Conservation (phyloP, 2,329 filamentous ascomycete species). For the Talaromyces sp. region DNA sequence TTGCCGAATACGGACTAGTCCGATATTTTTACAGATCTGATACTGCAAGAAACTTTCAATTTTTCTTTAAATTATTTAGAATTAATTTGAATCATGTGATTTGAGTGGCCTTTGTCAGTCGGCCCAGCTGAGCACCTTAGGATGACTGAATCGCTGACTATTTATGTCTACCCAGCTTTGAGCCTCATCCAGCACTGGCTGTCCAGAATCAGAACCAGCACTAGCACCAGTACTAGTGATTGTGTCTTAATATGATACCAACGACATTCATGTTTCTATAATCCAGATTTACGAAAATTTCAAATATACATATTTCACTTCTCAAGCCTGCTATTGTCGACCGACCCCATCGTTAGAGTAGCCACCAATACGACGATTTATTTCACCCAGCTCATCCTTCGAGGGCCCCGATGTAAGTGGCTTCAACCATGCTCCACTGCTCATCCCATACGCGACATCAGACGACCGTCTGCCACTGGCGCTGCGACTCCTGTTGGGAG, state of each 20-base stretch:
- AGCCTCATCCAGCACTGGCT: no score
- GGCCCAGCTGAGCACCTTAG: no score
- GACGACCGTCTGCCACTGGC: conserved; percentile 43
- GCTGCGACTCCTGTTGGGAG: conserved; percentile 57
- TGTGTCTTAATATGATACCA: no score
- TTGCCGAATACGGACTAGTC: background rate
- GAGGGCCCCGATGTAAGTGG: conserved; percentile 9
- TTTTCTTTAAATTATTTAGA: no score
- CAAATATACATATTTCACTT: conserved; percentile 11
- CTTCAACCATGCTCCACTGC: conserved; percentile 9
- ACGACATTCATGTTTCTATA: background rate
- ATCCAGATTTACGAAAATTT: background rate
- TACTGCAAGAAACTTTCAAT: no score
- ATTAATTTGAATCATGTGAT: no score
- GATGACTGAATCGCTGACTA: no score
- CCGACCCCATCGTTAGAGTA: background rate
- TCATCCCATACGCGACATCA: conserved; percentile 7
- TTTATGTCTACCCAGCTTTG: no score
- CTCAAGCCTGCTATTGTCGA: background rate
- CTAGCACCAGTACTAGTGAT: no score
- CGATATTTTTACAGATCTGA: no score
- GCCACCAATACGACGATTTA: conserved; percentile 9
- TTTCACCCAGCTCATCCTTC: conserved; percentile 10
- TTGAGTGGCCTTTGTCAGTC: no score
- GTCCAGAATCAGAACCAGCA: no score